phyloP scores from a whole-genome alignment of 148 eudicot genomes.

The Diospyros lotus region DNA sequence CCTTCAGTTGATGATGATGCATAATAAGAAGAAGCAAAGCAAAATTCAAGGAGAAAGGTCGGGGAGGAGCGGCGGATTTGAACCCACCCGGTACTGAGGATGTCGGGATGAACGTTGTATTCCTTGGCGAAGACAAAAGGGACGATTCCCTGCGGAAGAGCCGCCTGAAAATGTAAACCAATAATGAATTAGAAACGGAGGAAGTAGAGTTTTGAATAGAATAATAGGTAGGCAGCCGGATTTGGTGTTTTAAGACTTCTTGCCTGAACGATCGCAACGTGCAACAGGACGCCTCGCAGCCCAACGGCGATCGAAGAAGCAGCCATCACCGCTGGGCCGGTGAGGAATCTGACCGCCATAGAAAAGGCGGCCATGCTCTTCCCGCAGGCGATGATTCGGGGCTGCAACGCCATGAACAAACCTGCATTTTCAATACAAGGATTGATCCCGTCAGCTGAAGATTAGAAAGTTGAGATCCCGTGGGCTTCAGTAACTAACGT shows the following conservation, averaged over 20 bases:
- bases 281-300: constrained; percentile 59
- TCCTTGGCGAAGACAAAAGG: constrained; percentile 56
- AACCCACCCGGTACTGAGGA: constrained; percentile 56
- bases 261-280: constrained; percentile 80
- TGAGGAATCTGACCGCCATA: constrained; percentile 59
- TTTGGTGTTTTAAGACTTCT: neutral
- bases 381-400: constrained; percentile 79
- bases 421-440: constrained; percentile 41
- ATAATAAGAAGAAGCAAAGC: too few species aligned
- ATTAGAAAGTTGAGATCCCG: neutral
- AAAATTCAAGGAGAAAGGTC: neutral
- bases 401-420: constrained; percentile 85
- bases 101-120: constrained; percentile 47
- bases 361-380: constrained; percentile 66
- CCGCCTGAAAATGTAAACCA: constrained; percentile 31
- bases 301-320: constrained; percentile 72
- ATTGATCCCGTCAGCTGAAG: neutral
- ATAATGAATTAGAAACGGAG: too few species aligned
- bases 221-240: too few species aligned
- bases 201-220: too few species aligned
- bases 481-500: constrained; percentile 5
- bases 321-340: constrained; percentile 87
- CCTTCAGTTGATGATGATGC: too few species aligned
- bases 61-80: neutral
- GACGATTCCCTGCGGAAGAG: constrained; percentile 53